These are phyloP conservation scores for Endoconidiophora laricicola DNA, from an alignment of 2,329 filamentous ascomycete genomes.

Conservation along the genomic window DNA sequence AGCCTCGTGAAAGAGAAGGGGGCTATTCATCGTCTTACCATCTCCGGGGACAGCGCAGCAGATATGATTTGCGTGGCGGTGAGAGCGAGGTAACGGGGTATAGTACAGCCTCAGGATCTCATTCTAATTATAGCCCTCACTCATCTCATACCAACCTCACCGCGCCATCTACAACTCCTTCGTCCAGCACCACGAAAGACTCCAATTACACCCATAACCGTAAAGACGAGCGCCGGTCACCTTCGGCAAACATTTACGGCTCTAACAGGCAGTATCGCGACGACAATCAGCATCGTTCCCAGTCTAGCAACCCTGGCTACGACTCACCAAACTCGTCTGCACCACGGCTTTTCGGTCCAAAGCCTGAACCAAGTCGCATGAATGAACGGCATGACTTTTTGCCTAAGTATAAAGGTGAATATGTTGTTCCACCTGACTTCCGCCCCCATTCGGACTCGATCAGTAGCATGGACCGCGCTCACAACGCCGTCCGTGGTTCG, in stretches of 20 bases:
- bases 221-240: constrained; percentile 5
- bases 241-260: constrained; percentile 2
- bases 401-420: constrained; percentile 6
- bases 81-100: constrained; percentile 2
- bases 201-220: constrained; percentile 1
- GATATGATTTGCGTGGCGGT: constrained; percentile 2
- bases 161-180: not conserved
- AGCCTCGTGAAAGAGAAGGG: constrained; percentile 1
- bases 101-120: not conserved
- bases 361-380: constrained; percentile 9
- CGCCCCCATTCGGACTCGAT: not conserved
- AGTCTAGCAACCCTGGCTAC: constrained; percentile 8
- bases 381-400: constrained; percentile 1
- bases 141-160: constrained; percentile 1
- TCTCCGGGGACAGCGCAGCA: constrained; percentile 6
- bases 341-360: constrained; percentile 10
- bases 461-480: not conserved
- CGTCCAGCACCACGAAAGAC: constrained; percentile 1
- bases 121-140: constrained; percentile 5
- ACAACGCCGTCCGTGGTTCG: not conserved
- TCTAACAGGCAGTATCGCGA: constrained; percentile 2
- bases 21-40: constrained; percentile 3
- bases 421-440: constrained; percentile 3
- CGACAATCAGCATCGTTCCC: constrained; percentile 6
- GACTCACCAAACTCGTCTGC: constrained; percentile 4